Conservation (phyloP, 2,329 filamentous ascomycete genomes). For the Tolypocladium amazonense region DNA sequence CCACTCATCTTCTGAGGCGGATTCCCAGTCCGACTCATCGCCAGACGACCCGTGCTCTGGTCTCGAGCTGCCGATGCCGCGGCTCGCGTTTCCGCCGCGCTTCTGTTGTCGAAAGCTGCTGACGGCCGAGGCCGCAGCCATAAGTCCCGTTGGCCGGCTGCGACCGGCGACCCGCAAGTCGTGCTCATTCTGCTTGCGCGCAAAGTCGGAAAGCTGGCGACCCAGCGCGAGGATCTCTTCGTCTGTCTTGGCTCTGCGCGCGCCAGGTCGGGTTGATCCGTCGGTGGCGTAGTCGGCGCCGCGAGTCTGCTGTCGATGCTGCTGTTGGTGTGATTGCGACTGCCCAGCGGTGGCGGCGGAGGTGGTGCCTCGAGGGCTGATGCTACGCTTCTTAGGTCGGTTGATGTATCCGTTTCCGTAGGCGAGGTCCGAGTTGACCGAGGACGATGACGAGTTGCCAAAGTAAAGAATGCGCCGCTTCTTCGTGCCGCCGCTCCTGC, state of each 20-base stretch:
- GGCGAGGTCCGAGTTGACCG: conserved; percentile 56
- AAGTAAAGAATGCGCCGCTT: conserved; percentile 46
- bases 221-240: conserved; percentile 48
- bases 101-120: conserved; percentile 29
- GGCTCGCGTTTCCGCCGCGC: conserved; percentile 18
- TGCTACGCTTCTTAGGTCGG: conserved; percentile 19
- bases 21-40: conserved; percentile 47
- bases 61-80: conserved; percentile 30
- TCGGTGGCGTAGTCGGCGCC: not conserved
- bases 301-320: not conserved
- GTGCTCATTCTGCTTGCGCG: conserved; percentile 38
- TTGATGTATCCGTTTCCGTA: conserved; percentile 53
- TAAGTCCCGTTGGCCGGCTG: conserved; percentile 12
- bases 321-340: not conserved
- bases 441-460: conserved; percentile 55
- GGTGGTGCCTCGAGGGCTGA: conserved; percentile 12
- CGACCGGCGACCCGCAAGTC: conserved; percentile 31
- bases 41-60: conserved; percentile 23
- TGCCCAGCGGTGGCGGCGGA: not conserved
- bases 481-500: conserved; percentile 31
- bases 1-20: conserved; percentile 38
- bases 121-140: conserved; percentile 29
- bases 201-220: conserved; percentile 41
- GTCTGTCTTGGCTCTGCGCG: conserved; percentile 32
- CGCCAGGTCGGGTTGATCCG: not conserved